Base-by-base conservation (phyloP, 2,329 filamentous ascomycete genomes). In the Lachnellula arida region DNA sequence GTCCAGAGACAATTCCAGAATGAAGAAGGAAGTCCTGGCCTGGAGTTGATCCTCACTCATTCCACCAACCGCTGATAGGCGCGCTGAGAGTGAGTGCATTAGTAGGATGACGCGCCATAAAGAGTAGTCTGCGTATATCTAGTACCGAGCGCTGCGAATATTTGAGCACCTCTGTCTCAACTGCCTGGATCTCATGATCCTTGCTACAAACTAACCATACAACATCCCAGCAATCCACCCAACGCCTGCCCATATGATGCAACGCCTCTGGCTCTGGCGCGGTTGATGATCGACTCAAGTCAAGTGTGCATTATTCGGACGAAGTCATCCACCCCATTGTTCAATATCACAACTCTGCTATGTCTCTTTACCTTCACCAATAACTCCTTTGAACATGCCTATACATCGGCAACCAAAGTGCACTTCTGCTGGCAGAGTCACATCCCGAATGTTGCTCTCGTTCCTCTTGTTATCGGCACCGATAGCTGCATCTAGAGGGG, bases 401-500 rank as follows among this genome's bases (percentile, higher is more conserved):
- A 51, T 54, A 34, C 59, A 51, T 44, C 51, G 53, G 50, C 50
- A 60, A 22, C 42, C 48, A 22, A 63, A 60, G 54, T 83, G 80
- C 74, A 73, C 70, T 63, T 88, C 86, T 66, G 75, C 81, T 53
- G 79, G 79, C 72, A 81, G 80, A 74, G 80, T 87, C 63, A 86
- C 86, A 14, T 80, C 84, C 53, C 76, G 78, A 44, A 44, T 87
- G 48, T 73, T 90, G 57, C 73, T 90, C 60, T 86, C 85, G 23
- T 84, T 89, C 72, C 79, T 91, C 52, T 83, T 85, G 63, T 72
- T 85, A 65, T 76, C 80, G 19, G 74, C 73, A 56, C 72, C 76
- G 19, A 67, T 75, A 22, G 67, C 73, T 46, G 71, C 72, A 47
- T 72, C 71, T 17, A 37, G 39, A 42, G 34, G 42, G 52, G 65